Evolutionary conservation across 2,329 filamentous ascomycete genomes (phyloP).

Genomic region (Fusarium transvaalense): DNA sequence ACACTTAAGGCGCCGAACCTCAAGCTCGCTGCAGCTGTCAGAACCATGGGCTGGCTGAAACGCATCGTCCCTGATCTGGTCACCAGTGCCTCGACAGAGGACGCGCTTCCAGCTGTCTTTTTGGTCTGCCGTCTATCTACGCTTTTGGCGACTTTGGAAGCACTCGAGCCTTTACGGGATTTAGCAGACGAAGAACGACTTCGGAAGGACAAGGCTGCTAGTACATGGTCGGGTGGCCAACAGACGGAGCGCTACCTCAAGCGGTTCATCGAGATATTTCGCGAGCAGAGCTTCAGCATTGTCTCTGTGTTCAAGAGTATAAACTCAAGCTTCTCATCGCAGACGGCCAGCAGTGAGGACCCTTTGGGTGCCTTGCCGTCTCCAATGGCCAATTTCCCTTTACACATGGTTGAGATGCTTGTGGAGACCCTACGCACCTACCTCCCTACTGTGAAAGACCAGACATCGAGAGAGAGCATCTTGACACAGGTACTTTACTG

Average conservation of each 20-base stretch:
- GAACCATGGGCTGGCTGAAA: constrained; percentile 91
- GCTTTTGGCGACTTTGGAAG: constrained; percentile 81
- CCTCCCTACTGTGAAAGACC: constrained; percentile 84
- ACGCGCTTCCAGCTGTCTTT: constrained; percentile 84
- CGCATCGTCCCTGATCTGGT: constrained; percentile 84
- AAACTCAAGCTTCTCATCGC: constrained; percentile 57
- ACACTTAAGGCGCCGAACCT: constrained; percentile 82
- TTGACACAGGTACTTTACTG: constrained; percentile 94
- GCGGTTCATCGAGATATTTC: constrained; percentile 95
- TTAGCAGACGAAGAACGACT: constrained; percentile 87
- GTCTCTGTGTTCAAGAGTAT: constrained; percentile 95
- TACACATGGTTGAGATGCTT: constrained; percentile 85
- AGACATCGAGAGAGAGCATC: constrained; percentile 84
- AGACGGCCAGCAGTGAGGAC: constrained; percentile 31
- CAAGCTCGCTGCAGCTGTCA: constrained; percentile 89
- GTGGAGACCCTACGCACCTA: constrained; percentile 81
- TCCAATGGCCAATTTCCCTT: constrained; percentile 84
- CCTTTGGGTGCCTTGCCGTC: constrained; percentile 75
- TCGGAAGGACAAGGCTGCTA: constrained; percentile 58
- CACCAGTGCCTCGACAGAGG: constrained; percentile 61
- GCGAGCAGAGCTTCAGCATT: constrained; percentile 96
- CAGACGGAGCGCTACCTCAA: constrained; percentile 96
- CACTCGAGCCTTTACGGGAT: constrained; percentile 85
- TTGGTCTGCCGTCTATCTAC: constrained; percentile 87
- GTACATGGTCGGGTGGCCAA: constrained; percentile 77